Conservation (phyloP, 2,329 filamentous ascomycete species). For the Whalleya microplaca region DNA sequence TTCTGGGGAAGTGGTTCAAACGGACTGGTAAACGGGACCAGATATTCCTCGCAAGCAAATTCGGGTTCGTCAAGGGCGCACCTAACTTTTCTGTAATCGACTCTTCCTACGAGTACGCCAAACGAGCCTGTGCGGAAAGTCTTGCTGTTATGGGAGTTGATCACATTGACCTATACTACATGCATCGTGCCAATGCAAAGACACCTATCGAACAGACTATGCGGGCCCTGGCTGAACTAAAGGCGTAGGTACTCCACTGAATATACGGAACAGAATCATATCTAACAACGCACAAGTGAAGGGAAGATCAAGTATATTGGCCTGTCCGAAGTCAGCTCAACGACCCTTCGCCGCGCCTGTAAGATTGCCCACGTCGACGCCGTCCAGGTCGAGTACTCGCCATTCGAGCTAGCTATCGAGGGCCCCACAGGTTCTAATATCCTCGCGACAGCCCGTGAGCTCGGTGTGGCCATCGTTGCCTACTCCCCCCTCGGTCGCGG, state of each 20-base stretch:
- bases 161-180: conserved; percentile 58
- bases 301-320: conserved; percentile 56
- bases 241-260: conserved; percentile 37
- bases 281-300: conserved; percentile 29
- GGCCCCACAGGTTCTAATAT: conserved; percentile 30
- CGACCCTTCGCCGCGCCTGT: conserved; percentile 51
- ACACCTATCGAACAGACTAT: conserved; percentile 53
- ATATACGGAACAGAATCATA: no score
- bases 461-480: conserved; percentile 40
- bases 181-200: conserved; percentile 51
- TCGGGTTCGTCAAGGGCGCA: conserved; percentile 21
- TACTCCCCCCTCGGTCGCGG: conserved; percentile 46
- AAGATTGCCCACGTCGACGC: conserved; percentile 51
- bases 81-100: conserved; percentile 8
- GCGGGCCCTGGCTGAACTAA: conserved; percentile 50
- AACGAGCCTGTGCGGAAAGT: conserved; percentile 36
- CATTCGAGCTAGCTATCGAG: conserved; percentile 53
- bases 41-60: conserved; percentile 48
- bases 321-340: conserved; percentile 47
- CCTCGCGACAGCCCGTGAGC: conserved; percentile 45
- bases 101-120: conserved; percentile 33
- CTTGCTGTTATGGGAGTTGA: conserved; percentile 52
- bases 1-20: conserved; percentile 49
- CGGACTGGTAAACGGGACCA: conserved; percentile 44
- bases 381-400: conserved; percentile 55